phyloP scores from a whole-genome alignment of 2,329 filamentous ascomycete species.

The Cladosporium cucumerinum region DNA sequence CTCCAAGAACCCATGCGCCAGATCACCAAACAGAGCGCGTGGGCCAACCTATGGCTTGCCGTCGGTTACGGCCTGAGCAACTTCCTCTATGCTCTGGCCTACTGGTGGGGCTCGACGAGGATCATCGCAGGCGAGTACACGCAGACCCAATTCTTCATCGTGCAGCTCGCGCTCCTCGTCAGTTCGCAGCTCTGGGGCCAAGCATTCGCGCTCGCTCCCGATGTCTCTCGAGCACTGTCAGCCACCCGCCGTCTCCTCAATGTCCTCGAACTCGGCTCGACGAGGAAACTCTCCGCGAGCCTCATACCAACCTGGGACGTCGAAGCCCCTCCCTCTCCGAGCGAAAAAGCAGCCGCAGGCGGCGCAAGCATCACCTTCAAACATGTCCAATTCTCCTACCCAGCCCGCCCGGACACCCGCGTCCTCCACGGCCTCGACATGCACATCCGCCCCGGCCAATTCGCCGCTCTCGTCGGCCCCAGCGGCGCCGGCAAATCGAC shows the following conservation, averaged over 20 bases:
- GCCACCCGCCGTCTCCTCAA: constrained; percentile 57
- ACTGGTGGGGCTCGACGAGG: constrained; percentile 72
- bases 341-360: neutral
- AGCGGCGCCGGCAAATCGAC: constrained; percentile 42
- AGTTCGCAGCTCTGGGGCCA: constrained; percentile 71
- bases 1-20: constrained; percentile 26
- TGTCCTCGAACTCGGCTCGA: constrained; percentile 38
- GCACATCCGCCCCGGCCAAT: constrained; percentile 37
- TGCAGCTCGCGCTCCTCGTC: constrained; percentile 67
- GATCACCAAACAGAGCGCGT: constrained; percentile 25
- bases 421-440: constrained; percentile 48
- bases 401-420: constrained; percentile 56
- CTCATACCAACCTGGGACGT: neutral
- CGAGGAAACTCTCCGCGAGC: constrained; percentile 16
- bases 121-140: constrained; percentile 65
- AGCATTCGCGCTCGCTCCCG: constrained; percentile 71
- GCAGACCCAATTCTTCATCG: constrained; percentile 69
- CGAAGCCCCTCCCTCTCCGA: neutral
- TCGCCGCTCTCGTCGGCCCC: constrained; percentile 42
- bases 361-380: constrained; percentile 41
- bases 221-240: constrained; percentile 64
- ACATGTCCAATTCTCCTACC: constrained; percentile 63
- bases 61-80: constrained; percentile 60
- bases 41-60: constrained; percentile 59
- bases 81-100: constrained; percentile 70